Base-by-base conservation (phyloP, 2,329 filamentous ascomycete genomes). In the Graphiopsis chlorocephala region DNA sequence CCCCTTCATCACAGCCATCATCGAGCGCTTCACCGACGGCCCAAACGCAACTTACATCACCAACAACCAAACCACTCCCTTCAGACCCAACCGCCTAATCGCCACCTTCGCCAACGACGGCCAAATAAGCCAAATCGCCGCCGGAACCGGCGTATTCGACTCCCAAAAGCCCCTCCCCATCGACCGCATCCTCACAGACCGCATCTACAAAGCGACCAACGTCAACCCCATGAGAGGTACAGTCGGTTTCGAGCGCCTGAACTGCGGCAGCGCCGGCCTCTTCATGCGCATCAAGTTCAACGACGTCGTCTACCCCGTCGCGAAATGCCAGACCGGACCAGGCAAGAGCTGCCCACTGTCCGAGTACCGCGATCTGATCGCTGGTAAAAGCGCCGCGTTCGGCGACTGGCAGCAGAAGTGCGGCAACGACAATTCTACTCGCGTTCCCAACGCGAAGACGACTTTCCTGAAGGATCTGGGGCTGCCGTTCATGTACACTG, bases 61-160 rank as follows among this genome's bases (percentile, higher is more conserved):
- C 20, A 78, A 76, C 14, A 75, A 76, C 4, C 80, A 84, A 28
- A 82, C 83, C 5, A 77, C 76, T 4, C 72, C 71, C 0, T 87
- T 85, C 67, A 71, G 74, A 3, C 72, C 88, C 0, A 86, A 86
- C 6, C 83, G 82, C 47, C 77, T 90, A 23, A 80, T 89, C 12
- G 83, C 86, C 58, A 81, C 81, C 0, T 90, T 90, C 72, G 77
- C 87, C 42, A 89, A 90, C 66, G 88, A 90, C 69, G 87, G 87
- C 3, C 88, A 90, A 70, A 80, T 90, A 47, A 86, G 83, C 57
- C 83, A 90, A 74, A 77, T 90, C 7, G 82, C 85, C 0, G 82
- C 85, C 1, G 82, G 83, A 6, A 82, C 84, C 17, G 88, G 88
- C 0, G 81, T 89, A 1, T 89, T 88, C 68, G 87, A 89, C 66